Percentiles rank a stretch among this genome's conserved stretches.
Conservation (phyloP, 352 stramenopile genomes). For the Phytophthora crassamura region DNA sequence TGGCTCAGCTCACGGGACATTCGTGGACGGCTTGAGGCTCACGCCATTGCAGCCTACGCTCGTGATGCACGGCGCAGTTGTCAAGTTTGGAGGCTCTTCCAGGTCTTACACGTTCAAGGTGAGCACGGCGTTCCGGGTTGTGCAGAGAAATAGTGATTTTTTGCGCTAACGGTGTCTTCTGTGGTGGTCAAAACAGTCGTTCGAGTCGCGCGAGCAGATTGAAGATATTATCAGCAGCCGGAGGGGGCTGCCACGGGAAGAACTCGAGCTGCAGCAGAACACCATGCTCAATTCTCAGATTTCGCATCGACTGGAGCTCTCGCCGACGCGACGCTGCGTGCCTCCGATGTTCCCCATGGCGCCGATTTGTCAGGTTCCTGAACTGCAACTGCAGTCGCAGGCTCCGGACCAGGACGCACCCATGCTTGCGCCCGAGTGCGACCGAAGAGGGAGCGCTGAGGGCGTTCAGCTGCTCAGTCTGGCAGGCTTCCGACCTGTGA, state of each 20-base stretch:
- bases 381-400: conserved; percentile 24
- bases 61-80: conserved; percentile 60
- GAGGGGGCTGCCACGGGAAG: conserved; percentile 59
- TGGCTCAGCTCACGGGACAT: conserved; percentile 80
- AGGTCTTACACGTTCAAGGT: conserved; percentile 85
- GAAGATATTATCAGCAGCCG: conserved; percentile 57
- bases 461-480: conserved; percentile 42
- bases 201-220: conserved; percentile 82
- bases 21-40: conserved; percentile 70
- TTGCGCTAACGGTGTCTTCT: too few species aligned
- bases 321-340: conserved; percentile 53
- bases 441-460: conserved; percentile 42
- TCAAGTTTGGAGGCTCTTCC: conserved; percentile 84
- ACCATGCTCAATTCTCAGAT: conserved; percentile 84
- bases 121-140: too few species aligned
- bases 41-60: conserved; percentile 74
- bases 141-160: too few species aligned
- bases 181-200: conserved; percentile 44
- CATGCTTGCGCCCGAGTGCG: conserved; percentile 32
- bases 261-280: conserved; percentile 76
- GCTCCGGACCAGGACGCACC: conserved; percentile 33
- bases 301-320: conserved; percentile 79
- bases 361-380: conserved; percentile 24
- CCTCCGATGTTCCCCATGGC: conserved; percentile 57
- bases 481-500: conserved; percentile 30